A percentile compares a stretch with the other conserved stretches of the same genome.
These are phyloP conservation scores for Podaxis sp. DNA, from an alignment of 768 basidiomycete species.

Conservation along the genomic window DNA sequence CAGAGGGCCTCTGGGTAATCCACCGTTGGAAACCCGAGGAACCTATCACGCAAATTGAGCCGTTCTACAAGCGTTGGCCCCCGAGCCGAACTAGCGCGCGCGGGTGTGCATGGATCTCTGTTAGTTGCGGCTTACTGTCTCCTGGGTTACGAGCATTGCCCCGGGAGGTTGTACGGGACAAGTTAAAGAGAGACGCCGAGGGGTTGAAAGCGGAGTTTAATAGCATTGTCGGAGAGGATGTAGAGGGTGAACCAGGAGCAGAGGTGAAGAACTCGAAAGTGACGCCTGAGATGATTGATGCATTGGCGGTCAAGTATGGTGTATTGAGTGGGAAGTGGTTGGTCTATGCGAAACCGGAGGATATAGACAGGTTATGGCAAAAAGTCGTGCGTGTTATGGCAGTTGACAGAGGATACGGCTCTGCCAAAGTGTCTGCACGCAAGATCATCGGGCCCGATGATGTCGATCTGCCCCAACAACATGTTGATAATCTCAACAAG, in stretches of 20 bases:
- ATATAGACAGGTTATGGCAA: slow-evolving; percentile 36
- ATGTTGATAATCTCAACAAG: not conserved
- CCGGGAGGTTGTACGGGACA: not conserved
- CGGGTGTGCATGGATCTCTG: slow-evolving; percentile 34
- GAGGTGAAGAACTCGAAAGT: slow-evolving; percentile 13
- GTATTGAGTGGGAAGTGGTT: slow-evolving; percentile 37
- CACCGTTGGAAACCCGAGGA: slow-evolving; percentile 19
- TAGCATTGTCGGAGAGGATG: slow-evolving; percentile 14
- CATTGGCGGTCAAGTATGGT: slow-evolving; percentile 30
- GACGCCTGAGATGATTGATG: slow-evolving; percentile 30
- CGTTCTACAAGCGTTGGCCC: slow-evolving; percentile 34
- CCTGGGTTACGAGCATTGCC: slow-evolving; percentile 7
- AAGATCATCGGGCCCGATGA: slow-evolving; percentile 14
- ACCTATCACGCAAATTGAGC: slow-evolving; percentile 19
- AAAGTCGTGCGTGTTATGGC: slow-evolving; percentile 31
- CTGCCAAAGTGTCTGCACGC: slow-evolving; percentile 36
- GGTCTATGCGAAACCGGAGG: slow-evolving; percentile 28
- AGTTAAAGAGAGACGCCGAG: slow-evolving; percentile 16
- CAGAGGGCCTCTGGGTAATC: slow-evolving; percentile 15
- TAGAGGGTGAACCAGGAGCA: not conserved
- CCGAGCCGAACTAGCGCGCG: slow-evolving; percentile 32
- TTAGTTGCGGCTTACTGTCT: slow-evolving; percentile 22
- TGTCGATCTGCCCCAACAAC: not conserved
- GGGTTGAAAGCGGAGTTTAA: slow-evolving; percentile 18
- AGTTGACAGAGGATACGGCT: slow-evolving; percentile 24